Conservation (phyloP, 164 flowering plant genomes). For the Stephania cephalantha region DNA sequence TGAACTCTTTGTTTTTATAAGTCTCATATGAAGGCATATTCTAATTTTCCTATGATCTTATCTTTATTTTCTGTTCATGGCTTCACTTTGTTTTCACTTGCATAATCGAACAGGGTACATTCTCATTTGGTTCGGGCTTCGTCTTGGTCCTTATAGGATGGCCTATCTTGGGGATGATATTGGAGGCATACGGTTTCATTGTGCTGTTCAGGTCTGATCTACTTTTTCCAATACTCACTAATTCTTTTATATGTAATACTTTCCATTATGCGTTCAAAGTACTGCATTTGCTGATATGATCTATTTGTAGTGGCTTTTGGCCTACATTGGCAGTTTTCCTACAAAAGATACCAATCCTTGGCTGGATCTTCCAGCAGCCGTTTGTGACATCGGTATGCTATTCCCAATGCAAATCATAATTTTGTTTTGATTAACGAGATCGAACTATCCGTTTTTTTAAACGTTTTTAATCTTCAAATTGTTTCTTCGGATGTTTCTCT, state of each 20-base stretch:
- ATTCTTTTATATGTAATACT: background rate
- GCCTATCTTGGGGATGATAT: constrained; percentile 91
- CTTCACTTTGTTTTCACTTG: constrained; percentile 4
- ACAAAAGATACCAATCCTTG: constrained; percentile 86
- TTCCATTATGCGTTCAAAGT: too few species aligned
- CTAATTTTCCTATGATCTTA: background rate
- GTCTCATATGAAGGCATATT: constrained; percentile 4
- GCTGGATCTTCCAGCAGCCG: constrained; percentile 96
- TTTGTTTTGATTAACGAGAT: background rate
- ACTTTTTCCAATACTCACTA: background rate
- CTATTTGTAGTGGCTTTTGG: constrained; percentile 84
- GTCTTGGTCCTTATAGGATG: constrained; percentile 85
- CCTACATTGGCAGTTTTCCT: constrained; percentile 86
- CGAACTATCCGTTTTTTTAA: background rate
- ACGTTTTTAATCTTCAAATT: background rate
- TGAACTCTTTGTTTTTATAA: background rate
- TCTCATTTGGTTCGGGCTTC: constrained; percentile 85
- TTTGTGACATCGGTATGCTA: constrained; percentile 66
- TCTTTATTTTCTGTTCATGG: constrained; percentile 1
- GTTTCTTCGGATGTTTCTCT: background rate
- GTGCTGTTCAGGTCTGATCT: constrained; percentile 73
- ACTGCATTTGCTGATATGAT: constrained; percentile 13
- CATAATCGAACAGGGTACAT: constrained; percentile 56
- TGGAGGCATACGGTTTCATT: constrained; percentile 89
- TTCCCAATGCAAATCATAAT: background rate